These are phyloP conservation scores for Candida tallmaniae DNA, from an alignment of 805 yeast genomes.

Conservation along the genomic window DNA sequence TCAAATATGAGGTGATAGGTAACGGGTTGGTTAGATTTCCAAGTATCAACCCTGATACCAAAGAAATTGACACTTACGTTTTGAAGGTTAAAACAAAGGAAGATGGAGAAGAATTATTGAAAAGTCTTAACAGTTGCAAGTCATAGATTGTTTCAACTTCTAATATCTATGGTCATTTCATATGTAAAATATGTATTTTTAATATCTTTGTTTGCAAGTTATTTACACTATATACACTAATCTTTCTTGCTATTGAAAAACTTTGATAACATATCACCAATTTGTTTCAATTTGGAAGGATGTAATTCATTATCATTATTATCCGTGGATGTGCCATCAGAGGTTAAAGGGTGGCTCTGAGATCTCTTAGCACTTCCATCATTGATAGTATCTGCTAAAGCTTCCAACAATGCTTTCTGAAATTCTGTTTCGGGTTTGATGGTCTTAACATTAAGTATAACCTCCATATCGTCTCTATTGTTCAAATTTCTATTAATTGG, in stretches of 20 bases:
- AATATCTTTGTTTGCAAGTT: conserved; percentile 1
- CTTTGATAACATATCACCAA: conserved; percentile 55
- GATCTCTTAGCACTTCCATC: conserved; percentile 76
- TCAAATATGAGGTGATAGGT: conserved; percentile 59
- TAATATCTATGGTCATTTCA: not conserved
- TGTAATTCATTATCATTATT: conserved; percentile 27
- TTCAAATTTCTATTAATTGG: conserved; percentile 54
- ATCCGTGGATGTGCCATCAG: conserved; percentile 20
- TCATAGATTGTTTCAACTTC: too few species aligned
- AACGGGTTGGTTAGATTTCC: conserved; percentile 68
- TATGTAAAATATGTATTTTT: not conserved
- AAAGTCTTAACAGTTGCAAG: conserved; percentile 21
- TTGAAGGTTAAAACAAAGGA: conserved; percentile 72
- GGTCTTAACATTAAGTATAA: conserved; percentile 66
- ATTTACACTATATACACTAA: conserved; percentile 12
- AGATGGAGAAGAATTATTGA: conserved; percentile 55
- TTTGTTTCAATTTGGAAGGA: conserved; percentile 49
- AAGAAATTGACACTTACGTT: conserved; percentile 61
- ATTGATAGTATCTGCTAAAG: conserved; percentile 84
- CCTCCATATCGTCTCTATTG: conserved; percentile 76
- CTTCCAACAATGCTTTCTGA: conserved; percentile 86
- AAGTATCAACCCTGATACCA: conserved; percentile 46
- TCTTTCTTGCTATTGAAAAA: conserved; percentile 44
- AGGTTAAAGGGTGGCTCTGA: conserved; percentile 37
- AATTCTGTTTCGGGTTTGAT: conserved; percentile 75